phyloP scores from a whole-genome alignment of 768 basidiomycete genomes.

The Boletus fagicola region DNA sequence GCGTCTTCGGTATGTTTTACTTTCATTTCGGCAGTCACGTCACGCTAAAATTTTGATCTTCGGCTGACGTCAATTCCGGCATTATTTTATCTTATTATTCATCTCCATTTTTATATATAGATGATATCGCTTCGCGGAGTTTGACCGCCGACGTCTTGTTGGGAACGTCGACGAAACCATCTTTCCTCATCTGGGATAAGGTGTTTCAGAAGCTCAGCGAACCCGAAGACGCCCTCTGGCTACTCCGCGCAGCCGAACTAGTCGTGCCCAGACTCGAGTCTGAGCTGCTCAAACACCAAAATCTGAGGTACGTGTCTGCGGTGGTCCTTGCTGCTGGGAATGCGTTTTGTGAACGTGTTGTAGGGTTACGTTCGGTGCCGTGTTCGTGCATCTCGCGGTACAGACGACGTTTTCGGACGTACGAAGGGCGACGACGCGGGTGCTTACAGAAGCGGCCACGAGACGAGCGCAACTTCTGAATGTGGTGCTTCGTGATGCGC shows the following conservation, averaged over 20 bases:
- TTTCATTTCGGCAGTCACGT: not conserved
- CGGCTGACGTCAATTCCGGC: not conserved
- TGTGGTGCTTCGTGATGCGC: slow-evolving; percentile 56
- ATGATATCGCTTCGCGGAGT: slow-evolving; percentile 49
- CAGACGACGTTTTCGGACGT: slow-evolving; percentile 55
- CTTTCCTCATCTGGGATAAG: slow-evolving; percentile 87
- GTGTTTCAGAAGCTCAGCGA: slow-evolving; percentile 72
- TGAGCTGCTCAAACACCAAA: slow-evolving; percentile 53
- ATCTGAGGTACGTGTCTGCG: slow-evolving; percentile 42
- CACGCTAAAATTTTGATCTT: not conserved
- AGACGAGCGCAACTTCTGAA: slow-evolving; percentile 49
- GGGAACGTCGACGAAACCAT: slow-evolving; percentile 61
- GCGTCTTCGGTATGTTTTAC: slow-evolving; percentile 48
- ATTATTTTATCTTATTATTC: not conserved
- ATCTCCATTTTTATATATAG: slow-evolving; percentile 31
- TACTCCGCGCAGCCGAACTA: slow-evolving; percentile 62
- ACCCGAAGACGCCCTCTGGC: slow-evolving; percentile 68
- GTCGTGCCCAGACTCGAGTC: slow-evolving; percentile 44
- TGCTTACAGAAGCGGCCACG: slow-evolving; percentile 40
- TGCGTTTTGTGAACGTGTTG: not conserved
- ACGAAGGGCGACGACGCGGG: slow-evolving; percentile 45
- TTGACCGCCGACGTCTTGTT: slow-evolving; percentile 45
- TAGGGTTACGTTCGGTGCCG: slow-evolving; percentile 62
- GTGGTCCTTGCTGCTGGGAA: too few species aligned
- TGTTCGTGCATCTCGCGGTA: slow-evolving; percentile 67